Evolutionary conservation across 2,329 filamentous ascomycete genomes (phyloP), one percentile per base, ranked within the genome.

Genomic region (Cordyceps militaris): DNA sequence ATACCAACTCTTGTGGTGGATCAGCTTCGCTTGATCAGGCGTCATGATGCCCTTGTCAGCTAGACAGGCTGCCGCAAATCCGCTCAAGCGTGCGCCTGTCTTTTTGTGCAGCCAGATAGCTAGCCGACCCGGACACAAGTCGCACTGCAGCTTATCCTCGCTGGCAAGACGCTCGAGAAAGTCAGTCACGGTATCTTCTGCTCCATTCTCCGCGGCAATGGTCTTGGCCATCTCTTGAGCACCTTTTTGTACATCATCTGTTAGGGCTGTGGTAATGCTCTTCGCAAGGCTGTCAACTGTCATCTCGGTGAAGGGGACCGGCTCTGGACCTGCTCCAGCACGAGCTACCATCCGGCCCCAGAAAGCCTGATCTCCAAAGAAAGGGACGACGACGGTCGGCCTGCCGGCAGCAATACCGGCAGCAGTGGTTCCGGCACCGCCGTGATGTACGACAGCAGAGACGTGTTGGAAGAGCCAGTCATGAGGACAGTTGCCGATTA

Each of bases 341-440:
- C 74, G 73, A 0, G 80, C 76, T 21, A 86, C 77, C 74, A 87
- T 87, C 9, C 79, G 75, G 2, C 84, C 84, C 84, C 84, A 87
- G 63, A 87, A 87, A 2, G 82, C 80, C 64, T 87, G 84, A 61
- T 71, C 84, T 9, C 84, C 84, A 61, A 87, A 87, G 70, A 87
- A 87, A 0, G 84, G 84, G 0, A 87, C 81, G 23, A 87, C 80
- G 66, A 85, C 81, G 1, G 84, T 86, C 0, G 84, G 84, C 44
- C 76, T 78, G 1, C 78, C 84, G 51, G 76, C 79, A 56, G 81
- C 80, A 10, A 87, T 73, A 1, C 83, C 84, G 19, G 82, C 83
- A 1, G 84, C 84, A 1, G 83, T 85, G 0, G 84, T 87, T 3
- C 84, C 84, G 1, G 84, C 84, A 16, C 84, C 84, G 8, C 84